Percentiles rank a stretch among this genome's conserved stretches.
Conservation (phyloP, 768 basidiomycete genomes). For the Suillus ampliporus region DNA sequence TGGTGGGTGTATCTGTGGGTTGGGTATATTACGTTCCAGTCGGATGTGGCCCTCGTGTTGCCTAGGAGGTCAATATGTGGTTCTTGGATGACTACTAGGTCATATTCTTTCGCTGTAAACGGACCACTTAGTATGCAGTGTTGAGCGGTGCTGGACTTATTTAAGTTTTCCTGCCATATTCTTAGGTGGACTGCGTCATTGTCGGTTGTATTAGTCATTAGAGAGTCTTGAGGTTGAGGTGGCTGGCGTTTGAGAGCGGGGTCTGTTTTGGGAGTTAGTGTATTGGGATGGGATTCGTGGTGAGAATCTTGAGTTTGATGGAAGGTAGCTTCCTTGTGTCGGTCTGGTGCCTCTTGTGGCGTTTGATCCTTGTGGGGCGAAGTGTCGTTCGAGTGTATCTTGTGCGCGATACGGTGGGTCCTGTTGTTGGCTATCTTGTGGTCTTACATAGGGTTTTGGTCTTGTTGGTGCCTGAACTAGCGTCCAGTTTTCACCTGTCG, state of each 20-base stretch:
- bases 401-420: too few relatives aligned
- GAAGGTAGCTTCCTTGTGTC: background rate
- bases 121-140: conserved; percentile 18
- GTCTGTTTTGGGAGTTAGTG: too few relatives aligned
- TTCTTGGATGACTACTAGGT: conserved; percentile 11
- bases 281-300: too few relatives aligned
- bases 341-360: background rate
- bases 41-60: background rate
- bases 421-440: too few relatives aligned
- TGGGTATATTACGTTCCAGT: background rate
- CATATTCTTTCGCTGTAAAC: background rate
- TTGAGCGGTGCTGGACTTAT: conserved; percentile 28
- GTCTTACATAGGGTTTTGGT: background rate
- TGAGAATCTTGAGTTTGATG: background rate
- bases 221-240: too few relatives aligned
- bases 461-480: background rate
- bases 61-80: background rate
- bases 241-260: too few relatives aligned
- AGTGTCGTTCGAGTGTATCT: background rate
- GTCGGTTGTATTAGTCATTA: background rate
- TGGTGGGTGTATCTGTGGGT: background rate
- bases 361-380: too few relatives aligned
- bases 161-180: conserved; percentile 38
- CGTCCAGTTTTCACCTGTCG: conserved; percentile 19
- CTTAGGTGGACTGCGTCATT: conserved; percentile 7